These are phyloP conservation scores for Saccharomycopsis capsularis DNA, from an alignment of 805 yeast species.

Conservation along the genomic window DNA sequence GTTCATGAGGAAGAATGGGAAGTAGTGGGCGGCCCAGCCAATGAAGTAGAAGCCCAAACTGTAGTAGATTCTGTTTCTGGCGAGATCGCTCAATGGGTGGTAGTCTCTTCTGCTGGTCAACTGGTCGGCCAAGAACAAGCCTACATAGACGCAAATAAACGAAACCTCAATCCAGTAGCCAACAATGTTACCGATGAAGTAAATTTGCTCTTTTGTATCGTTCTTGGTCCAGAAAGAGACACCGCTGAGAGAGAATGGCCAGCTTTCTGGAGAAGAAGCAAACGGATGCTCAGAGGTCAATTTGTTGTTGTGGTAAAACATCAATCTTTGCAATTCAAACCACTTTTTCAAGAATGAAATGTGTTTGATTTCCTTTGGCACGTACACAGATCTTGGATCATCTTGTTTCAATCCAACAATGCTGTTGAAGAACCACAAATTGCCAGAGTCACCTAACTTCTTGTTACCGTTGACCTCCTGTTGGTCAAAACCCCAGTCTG, in stretches of 20 bases:
- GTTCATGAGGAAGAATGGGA: constrained; percentile 80
- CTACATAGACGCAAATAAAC: constrained; percentile 55
- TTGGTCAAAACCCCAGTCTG: constrained; percentile 92
- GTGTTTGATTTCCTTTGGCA: constrained; percentile 54
- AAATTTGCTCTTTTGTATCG: constrained; percentile 64
- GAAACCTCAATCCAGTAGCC: constrained; percentile 85
- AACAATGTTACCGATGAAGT: constrained; percentile 79
- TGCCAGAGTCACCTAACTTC: constrained; percentile 57
- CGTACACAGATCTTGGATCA: constrained; percentile 56
- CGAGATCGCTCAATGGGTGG: constrained; percentile 46
- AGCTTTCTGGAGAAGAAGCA: constrained; percentile 82
- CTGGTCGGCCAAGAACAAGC: constrained; percentile 66
- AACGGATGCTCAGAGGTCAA: constrained; percentile 87
- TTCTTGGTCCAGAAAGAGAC: constrained; percentile 90
- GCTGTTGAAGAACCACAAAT: constrained; percentile 69
- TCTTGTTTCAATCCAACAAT: constrained; percentile 47
- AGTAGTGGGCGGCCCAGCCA: constrained; percentile 69
- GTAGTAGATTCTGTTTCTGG: constrained; percentile 68
- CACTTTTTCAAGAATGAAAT: constrained; percentile 80
- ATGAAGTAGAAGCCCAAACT: constrained; percentile 76
- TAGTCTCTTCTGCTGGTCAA: constrained; percentile 67
- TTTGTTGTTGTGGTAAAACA: constrained; percentile 91
- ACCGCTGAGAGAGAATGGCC: constrained; percentile 89
- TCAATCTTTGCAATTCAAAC: constrained; percentile 77
- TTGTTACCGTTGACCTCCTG: constrained; percentile 95